These are phyloP conservation scores for Aureobasidium sp. DNA, from an alignment of 2,329 filamentous ascomycete genomes.

Conservation along the genomic window DNA sequence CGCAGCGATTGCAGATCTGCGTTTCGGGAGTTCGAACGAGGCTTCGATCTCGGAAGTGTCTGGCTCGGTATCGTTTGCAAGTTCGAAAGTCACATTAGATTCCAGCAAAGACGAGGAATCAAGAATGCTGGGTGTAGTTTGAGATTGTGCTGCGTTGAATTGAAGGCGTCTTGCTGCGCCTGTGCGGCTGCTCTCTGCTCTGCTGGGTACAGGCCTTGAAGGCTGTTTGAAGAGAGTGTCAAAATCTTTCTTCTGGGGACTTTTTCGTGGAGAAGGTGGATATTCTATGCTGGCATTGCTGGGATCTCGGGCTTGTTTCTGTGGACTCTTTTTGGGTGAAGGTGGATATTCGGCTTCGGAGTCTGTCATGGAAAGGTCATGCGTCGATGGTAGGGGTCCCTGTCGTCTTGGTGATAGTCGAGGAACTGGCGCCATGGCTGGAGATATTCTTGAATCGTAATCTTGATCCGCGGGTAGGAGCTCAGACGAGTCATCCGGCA, in stretches of 20 bases:
- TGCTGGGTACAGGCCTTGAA: neutral
- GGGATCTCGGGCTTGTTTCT: neutral
- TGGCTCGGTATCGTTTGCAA: neutral
- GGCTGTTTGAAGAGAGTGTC: neutral
- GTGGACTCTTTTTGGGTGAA: slow-evolving; percentile 28
- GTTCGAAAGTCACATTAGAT: neutral
- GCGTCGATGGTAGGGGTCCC: slow-evolving; percentile 23
- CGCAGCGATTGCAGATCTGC: slow-evolving; percentile 1
- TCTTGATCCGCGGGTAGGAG: slow-evolving; percentile 21
- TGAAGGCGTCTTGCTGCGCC: slow-evolving; percentile 17
- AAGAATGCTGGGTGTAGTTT: slow-evolving; percentile 19
- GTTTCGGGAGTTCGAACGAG: slow-evolving; percentile 6
- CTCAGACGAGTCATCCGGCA: slow-evolving; percentile 26
- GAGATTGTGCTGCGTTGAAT: slow-evolving; percentile 17
- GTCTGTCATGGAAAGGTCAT: slow-evolving; percentile 27
- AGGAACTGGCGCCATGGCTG: slow-evolving; percentile 28
- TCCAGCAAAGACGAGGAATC: neutral
- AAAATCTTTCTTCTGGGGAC: slow-evolving; percentile 17
- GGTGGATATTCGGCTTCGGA: slow-evolving; percentile 30
- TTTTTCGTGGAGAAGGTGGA: slow-evolving; percentile 28
- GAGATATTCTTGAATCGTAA: slow-evolving; percentile 37
- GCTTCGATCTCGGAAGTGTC: neutral
- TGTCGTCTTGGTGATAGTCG: slow-evolving; percentile 23
- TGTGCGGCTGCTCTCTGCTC: slow-evolving; percentile 24
- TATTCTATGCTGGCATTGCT: slow-evolving; percentile 22